phyloP scores from a whole-genome alignment of 768 basidiomycete species.

The Lepiota venenata region DNA sequence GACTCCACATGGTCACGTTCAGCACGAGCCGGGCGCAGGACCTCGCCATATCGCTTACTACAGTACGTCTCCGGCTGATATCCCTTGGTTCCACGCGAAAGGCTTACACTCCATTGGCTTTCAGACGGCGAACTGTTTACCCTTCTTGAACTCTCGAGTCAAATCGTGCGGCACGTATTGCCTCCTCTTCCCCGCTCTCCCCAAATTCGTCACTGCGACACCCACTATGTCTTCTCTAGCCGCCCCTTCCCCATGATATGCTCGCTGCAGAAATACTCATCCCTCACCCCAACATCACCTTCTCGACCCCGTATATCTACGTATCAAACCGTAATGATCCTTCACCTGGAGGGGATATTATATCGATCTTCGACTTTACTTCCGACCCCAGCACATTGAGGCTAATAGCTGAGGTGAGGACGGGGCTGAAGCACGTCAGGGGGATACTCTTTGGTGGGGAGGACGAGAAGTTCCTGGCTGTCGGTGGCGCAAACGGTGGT shows the following conservation, averaged over 20 bases:
- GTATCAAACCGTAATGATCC: slow-evolving; percentile 76
- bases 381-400: slow-evolving; percentile 37
- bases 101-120: not conserved
- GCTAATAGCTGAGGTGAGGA: slow-evolving; percentile 59
- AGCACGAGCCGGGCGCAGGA: slow-evolving; percentile 55
- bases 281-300: slow-evolving; percentile 47
- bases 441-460: slow-evolving; percentile 66
- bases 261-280: slow-evolving; percentile 70
- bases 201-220: slow-evolving; percentile 41
- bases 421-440: slow-evolving; percentile 67
- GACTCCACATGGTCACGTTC: slow-evolving; percentile 44
- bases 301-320: slow-evolving; percentile 60
- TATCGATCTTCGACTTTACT: slow-evolving; percentile 63
- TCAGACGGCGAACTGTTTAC: slow-evolving; percentile 65
- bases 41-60: slow-evolving; percentile 68
- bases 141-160: slow-evolving; percentile 61
- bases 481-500: slow-evolving; percentile 59
- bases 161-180: slow-evolving; percentile 52
- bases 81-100: not conserved
- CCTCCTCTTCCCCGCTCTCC: slow-evolving; percentile 36
- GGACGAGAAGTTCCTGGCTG: slow-evolving; percentile 58
- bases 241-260: slow-evolving; percentile 45
- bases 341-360: slow-evolving; percentile 63
- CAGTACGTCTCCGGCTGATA: slow-evolving; percentile 35
- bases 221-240: slow-evolving; percentile 47